A percentile compares a stretch with the other conserved stretches of the same genome.
Evolutionary conservation across 2,329 filamentous ascomycete genomes (phyloP).

Genomic region (Karstenula rhodostoma): DNA sequence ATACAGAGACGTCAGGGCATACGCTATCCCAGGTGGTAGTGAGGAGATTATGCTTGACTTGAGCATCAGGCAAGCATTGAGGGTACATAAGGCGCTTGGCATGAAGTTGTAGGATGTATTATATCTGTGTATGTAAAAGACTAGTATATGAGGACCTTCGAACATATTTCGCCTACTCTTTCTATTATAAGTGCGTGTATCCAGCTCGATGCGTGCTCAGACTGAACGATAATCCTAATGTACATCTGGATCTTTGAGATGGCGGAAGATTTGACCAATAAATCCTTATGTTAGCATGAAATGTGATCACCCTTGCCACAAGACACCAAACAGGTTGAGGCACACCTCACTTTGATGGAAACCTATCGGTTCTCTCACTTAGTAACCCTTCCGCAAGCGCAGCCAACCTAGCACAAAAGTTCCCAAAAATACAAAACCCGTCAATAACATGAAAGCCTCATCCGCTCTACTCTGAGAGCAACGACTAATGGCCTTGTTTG

Average conservation of each 20-base stretch:
- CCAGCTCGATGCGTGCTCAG: no score
- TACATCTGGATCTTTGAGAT: no score
- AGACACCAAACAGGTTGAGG: no score
- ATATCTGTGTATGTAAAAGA: slow-evolving; percentile 6
- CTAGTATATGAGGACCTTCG: not conserved
- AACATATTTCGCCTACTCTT: not conserved
- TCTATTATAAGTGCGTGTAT: no score
- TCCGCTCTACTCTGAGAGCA: not conserved
- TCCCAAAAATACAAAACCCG: not conserved
- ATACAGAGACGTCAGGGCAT: slow-evolving; percentile 93
- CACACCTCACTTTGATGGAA: not conserved
- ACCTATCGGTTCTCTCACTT: not conserved
- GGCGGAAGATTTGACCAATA: no score
- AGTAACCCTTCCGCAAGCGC: not conserved
- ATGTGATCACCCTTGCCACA: no score
- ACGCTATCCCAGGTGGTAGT: slow-evolving; percentile 90
- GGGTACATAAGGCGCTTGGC: slow-evolving; percentile 87
- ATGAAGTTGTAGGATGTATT: slow-evolving; percentile 84
- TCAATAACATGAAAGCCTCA: not conserved
- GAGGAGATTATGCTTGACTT: slow-evolving; percentile 99
- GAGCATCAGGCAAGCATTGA: slow-evolving; percentile 88
- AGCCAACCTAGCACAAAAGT: not conserved
- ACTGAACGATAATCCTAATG: no score
- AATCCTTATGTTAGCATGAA: no score
- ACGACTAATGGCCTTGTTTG: no score